Evolutionary conservation across 164 flowering plant species (phyloP).

Genomic region (Umbellularia californica): DNA sequence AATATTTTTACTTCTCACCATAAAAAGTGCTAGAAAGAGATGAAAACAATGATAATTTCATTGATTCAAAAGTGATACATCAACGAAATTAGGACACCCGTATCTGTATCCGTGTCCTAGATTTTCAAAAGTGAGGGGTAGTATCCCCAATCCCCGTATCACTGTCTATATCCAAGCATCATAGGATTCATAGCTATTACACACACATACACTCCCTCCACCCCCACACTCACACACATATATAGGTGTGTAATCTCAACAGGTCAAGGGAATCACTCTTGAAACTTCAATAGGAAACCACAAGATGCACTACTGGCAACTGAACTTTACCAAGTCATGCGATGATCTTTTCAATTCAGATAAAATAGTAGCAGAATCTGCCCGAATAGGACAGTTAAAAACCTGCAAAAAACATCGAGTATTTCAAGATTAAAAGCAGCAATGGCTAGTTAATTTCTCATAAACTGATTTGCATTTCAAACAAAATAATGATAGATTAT

Average conservation of each 20-base stretch:
- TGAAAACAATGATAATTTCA: too few relatives aligned
- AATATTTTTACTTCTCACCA: too few relatives aligned
- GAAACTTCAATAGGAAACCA: neutral
- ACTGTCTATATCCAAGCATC: too few relatives aligned
- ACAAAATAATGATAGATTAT: neutral
- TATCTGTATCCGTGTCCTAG: too few relatives aligned
- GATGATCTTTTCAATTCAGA: conserved; percentile 80
- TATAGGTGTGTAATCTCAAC: too few relatives aligned
- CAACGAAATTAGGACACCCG: too few relatives aligned
- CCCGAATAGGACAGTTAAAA: conserved; percentile 87
- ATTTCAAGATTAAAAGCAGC: neutral
- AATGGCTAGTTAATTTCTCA: neutral
- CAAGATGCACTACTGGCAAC: neutral
- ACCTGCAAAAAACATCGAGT: conserved; percentile 48
- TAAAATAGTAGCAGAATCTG: conserved; percentile 77
- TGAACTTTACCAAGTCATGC: conserved; percentile 77
- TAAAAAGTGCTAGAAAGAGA: too few relatives aligned
- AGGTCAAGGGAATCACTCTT: neutral
- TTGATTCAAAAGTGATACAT: too few relatives aligned
- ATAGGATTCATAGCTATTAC: too few relatives aligned
- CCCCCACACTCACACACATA: too few relatives aligned
- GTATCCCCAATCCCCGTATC: too few relatives aligned
- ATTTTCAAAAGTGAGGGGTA: too few relatives aligned
- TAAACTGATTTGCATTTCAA: neutral
- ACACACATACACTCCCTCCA: neutral